These are phyloP conservation scores for Hyphodiscus hymeniophilus DNA, from an alignment of 495 filamentous ascomycete species.

Conservation along the genomic window DNA sequence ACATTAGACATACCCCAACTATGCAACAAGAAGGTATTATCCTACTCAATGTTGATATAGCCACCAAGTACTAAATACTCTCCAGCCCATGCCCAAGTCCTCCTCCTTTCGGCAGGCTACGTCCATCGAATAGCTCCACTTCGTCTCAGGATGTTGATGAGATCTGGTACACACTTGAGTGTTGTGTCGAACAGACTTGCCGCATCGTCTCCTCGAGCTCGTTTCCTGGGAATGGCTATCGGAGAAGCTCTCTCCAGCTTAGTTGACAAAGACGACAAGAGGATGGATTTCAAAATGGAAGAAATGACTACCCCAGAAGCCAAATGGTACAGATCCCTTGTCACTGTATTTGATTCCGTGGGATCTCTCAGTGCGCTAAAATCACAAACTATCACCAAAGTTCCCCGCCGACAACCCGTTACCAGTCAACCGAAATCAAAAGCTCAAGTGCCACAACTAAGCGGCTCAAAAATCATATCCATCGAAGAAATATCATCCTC, in stretches of 20 bases:
- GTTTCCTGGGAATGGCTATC: constrained; percentile 85
- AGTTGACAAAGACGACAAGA: constrained; percentile 63
- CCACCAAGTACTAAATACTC: constrained; percentile 14
- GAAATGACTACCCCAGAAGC: constrained; percentile 67
- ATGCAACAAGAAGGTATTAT: constrained; percentile 79
- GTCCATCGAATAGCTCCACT: constrained; percentile 52
- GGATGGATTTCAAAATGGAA: constrained; percentile 77
- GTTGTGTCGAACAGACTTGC: constrained; percentile 82
- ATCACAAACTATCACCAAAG: constrained; percentile 3
- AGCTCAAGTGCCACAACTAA: constrained; percentile 13
- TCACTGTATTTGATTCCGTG: constrained; percentile 51
- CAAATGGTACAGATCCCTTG: constrained; percentile 65
- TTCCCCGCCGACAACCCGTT: constrained; percentile 10
- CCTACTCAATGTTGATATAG: neutral
- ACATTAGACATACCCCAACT: constrained; percentile 74
- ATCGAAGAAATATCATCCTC: constrained; percentile 56
- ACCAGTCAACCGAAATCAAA: constrained; percentile 19
- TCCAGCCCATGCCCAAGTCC: constrained; percentile 64
- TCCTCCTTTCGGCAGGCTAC: constrained; percentile 73
- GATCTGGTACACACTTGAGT: constrained; percentile 64
- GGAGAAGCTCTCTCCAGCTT: constrained; percentile 75
- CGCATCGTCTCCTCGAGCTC: constrained; percentile 61
- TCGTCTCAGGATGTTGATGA: constrained; percentile 53
- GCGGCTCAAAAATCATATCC: constrained; percentile 43
- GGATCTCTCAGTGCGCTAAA: constrained; percentile 41